phyloP scores from a whole-genome alignment of 352 stramenopile species.

The Globisporangium barbulae region DNA sequence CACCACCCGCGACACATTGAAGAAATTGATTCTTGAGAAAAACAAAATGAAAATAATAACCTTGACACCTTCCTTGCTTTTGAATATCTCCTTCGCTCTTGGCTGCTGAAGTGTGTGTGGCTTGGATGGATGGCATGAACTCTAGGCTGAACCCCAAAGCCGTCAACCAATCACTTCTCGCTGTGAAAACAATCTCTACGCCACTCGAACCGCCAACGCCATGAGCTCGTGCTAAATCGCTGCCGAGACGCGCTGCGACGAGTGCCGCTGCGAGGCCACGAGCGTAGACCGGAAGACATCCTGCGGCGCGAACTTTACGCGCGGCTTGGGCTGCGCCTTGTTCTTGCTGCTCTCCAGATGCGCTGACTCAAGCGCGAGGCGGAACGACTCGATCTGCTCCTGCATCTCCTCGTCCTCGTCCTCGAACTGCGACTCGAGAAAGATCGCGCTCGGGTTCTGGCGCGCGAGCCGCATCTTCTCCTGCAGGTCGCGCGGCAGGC shows the following conservation, averaged over 20 bases:
- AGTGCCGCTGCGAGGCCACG: slow-evolving; percentile 20
- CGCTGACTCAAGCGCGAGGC: slow-evolving; percentile 69
- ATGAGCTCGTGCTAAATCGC: slow-evolving; percentile 8
- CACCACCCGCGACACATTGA: not conserved
- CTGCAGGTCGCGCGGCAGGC: slow-evolving; percentile 29
- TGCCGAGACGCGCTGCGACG: slow-evolving; percentile 17
- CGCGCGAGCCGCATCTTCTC: slow-evolving; percentile 65
- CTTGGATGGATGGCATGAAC: too few species aligned
- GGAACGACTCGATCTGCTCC: slow-evolving; percentile 74
- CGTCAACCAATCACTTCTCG: not conserved
- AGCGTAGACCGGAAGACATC: slow-evolving; percentile 71
- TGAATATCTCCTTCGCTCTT: not conserved
- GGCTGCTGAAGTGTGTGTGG: not conserved
- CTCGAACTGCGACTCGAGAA: slow-evolving; percentile 79
- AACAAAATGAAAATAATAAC: slow-evolving; percentile 1
- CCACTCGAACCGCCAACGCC: not conserved
- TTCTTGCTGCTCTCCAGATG: slow-evolving; percentile 53
- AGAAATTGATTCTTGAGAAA: not conserved
- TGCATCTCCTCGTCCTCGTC: slow-evolving; percentile 78
- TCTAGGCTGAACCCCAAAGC: too few species aligned
- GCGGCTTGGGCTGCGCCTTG: slow-evolving; percentile 60
- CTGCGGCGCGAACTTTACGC: slow-evolving; percentile 63
- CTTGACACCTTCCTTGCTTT: not conserved
- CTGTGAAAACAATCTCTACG: not conserved
- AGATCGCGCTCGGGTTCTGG: slow-evolving; percentile 75